Base-by-base conservation (phyloP, 139 green algal species). In the Closterium sp. region DNA sequence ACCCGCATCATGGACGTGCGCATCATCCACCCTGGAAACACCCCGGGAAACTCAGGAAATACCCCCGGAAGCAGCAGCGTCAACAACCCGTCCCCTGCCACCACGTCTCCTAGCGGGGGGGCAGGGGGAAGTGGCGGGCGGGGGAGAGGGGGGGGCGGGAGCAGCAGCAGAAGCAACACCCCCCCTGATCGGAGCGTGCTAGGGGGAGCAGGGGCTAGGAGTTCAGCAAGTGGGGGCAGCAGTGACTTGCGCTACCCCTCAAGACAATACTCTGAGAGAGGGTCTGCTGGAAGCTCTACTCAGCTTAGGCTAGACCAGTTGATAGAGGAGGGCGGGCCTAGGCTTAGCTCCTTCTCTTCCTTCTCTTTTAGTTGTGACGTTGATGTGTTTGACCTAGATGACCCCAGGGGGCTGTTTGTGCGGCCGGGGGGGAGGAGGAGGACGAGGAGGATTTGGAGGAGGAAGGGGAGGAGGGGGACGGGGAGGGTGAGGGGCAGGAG, bases 1-100 rank as follows among this genome's bases (percentile, higher is more conserved):
- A 66, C 81, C 12, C 33, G 34, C 6, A 33, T 90, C 7, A 30
- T 89, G 81, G 89, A 91, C 83, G 83, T 89, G 89, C 81, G 89
- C 33, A 36, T 69, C 3, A 69, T 69, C 43, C 43, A 69, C 43
- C 43, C 43, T 16, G 43, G 43, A 69, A 69, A 69, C 43, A 69
- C 43, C 43, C 43, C 43, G 43, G 43, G 43, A 4, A 69, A 69
- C 43, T 69, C 10, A 2, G 43, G 43, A 69, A 69, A 12, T 25
- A 69, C 43, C 43, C 43, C 43, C 43, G 43, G 43, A 69, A 69
- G 43, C 43, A 69, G 43, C 43, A 69, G 12, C 10, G 43, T 16
- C 43, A 69, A 69, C 43, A 2, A 25, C 43, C 43, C 43, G 3
- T 69, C 43, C 10, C 43, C 43, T 25, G 43, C 43, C 3, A 69